These are phyloP conservation scores for Elaeis oleifera DNA, from an alignment of 202 grass and related monocot genomes.

Conservation along the genomic window DNA sequence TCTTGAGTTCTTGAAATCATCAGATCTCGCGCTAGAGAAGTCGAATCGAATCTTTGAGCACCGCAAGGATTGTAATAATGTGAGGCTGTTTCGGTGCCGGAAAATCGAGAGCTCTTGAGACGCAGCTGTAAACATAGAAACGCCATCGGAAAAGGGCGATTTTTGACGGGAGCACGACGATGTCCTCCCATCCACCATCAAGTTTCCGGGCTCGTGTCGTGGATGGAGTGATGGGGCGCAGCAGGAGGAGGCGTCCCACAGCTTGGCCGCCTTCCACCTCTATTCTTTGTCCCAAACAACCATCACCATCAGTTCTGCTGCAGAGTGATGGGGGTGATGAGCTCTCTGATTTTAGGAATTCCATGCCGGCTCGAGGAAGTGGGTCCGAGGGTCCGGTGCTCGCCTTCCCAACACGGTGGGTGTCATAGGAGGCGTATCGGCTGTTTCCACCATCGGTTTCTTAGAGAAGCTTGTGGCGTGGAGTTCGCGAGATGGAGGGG, in stretches of 20 bases:
- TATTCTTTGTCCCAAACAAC: conserved; percentile 29
- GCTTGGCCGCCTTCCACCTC: conserved; percentile 26
- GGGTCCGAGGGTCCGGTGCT: conserved; percentile 13
- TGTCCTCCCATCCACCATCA: neutral
- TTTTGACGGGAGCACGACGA: conserved; percentile 1
- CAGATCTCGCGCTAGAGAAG: too few species aligned
- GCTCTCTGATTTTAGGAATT: conserved; percentile 27
- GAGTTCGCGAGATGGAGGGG: conserved; percentile 33
- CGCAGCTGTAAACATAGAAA: neutral
- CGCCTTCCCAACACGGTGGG: conserved; percentile 38
- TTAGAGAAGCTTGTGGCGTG: conserved; percentile 58
- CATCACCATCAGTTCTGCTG: conserved; percentile 31
- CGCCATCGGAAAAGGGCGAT: neutral
- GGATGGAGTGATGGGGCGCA: neutral
- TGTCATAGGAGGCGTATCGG: conserved; percentile 55
- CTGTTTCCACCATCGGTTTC: conserved; percentile 42
- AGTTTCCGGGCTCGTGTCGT: conserved; percentile 10
- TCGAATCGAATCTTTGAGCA: too few species aligned
- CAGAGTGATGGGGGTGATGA: conserved; percentile 24
- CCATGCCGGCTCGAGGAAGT: conserved; percentile 22
- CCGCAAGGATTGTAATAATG: too few species aligned
- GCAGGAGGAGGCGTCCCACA: conserved; percentile 21
- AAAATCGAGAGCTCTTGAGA: too few species aligned
- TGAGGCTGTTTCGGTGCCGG: too few species aligned
- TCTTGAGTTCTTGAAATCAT: too few species aligned